Evolutionary conservation across 1,139 yeast species (phyloP).

Genomic region (Suhomyces panamericanus): DNA sequence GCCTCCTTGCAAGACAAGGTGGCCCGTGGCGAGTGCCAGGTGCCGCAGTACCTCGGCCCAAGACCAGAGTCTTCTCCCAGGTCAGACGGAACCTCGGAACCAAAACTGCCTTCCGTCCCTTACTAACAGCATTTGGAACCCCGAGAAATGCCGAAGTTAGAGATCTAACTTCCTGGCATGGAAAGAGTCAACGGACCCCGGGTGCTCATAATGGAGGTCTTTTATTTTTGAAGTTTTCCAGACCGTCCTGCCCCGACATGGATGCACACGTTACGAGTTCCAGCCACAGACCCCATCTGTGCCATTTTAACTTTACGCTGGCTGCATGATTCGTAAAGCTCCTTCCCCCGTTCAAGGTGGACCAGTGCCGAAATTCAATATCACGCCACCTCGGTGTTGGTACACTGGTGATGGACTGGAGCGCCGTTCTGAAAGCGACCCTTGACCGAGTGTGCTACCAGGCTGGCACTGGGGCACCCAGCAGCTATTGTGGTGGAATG

Average conservation of each 20-base stretch:
- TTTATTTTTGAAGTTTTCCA: neutral
- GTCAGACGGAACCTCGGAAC: neutral
- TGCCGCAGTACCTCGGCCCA: slow-evolving; percentile 25
- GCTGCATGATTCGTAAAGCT: neutral
- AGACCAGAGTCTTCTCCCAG: too few species aligned
- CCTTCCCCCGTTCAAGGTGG: neutral
- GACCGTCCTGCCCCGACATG: neutral
- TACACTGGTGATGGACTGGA: neutral
- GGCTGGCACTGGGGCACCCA: too few species aligned
- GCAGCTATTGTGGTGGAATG: too few species aligned
- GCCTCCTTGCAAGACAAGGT: slow-evolving; percentile 23
- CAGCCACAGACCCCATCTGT: neutral
- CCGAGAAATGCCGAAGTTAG: slow-evolving; percentile 3
- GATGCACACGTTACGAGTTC: neutral
- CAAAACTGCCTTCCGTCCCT: neutral
- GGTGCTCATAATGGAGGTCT: neutral
- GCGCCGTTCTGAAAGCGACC: too few species aligned
- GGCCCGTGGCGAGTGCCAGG: slow-evolving; percentile 19
- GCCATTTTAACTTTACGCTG: neutral
- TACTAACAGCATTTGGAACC: neutral
- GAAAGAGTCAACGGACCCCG: neutral
- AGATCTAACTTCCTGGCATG: neutral
- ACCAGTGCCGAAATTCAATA: neutral
- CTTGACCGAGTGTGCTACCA: too few species aligned
- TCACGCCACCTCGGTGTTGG: slow-evolving; percentile 1